Percentiles rank a stretch among this genome's conserved stretches.
Conservation (phyloP, 2,329 filamentous ascomycete genomes). For the Trichoderma sp. region DNA sequence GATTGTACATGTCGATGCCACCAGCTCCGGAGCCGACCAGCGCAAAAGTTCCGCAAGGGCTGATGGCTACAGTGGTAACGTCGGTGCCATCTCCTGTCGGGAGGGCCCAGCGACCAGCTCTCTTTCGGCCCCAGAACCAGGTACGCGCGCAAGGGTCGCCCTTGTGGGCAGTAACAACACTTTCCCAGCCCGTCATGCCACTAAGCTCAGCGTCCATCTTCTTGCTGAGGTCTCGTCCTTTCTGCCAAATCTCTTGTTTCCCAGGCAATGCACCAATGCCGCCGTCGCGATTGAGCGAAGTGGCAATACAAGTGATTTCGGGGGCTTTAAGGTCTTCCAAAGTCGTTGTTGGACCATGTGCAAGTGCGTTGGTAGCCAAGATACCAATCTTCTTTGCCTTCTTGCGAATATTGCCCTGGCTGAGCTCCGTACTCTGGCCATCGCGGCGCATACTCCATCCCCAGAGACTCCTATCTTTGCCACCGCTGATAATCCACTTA, state of each 20-base stretch:
- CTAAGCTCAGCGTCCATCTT: constrained; percentile 71
- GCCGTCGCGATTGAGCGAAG: constrained; percentile 90
- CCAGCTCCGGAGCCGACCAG: constrained; percentile 83
- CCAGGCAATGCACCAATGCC: constrained; percentile 85
- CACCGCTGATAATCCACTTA: constrained; percentile 92
- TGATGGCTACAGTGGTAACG: constrained; percentile 85
- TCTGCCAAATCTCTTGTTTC: constrained; percentile 81
- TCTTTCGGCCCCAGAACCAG: constrained; percentile 97
- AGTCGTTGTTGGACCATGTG: constrained; percentile 64
- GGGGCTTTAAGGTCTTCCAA: constrained; percentile 83
- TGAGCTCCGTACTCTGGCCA: constrained; percentile 90
- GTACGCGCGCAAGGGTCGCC: constrained; percentile 84
- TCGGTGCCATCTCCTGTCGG: constrained; percentile 81
- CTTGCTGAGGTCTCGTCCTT: constrained; percentile 66
- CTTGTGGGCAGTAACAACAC: constrained; percentile 89
- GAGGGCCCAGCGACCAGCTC: constrained; percentile 90
- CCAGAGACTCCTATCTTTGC: constrained; percentile 89
- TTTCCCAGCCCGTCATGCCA: constrained; percentile 92
- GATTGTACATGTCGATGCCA: constrained; percentile 91
- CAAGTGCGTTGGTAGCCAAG: constrained; percentile 59
- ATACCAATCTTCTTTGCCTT: constrained; percentile 89
- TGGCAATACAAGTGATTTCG: constrained; percentile 88
- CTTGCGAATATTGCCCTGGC: constrained; percentile 84
- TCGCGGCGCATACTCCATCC: constrained; percentile 94
- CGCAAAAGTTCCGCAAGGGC: constrained; percentile 91